These are phyloP conservation scores for Colletotrichum sp. DNA, from an alignment of 2,329 filamentous ascomycete species.

Conservation along the genomic window DNA sequence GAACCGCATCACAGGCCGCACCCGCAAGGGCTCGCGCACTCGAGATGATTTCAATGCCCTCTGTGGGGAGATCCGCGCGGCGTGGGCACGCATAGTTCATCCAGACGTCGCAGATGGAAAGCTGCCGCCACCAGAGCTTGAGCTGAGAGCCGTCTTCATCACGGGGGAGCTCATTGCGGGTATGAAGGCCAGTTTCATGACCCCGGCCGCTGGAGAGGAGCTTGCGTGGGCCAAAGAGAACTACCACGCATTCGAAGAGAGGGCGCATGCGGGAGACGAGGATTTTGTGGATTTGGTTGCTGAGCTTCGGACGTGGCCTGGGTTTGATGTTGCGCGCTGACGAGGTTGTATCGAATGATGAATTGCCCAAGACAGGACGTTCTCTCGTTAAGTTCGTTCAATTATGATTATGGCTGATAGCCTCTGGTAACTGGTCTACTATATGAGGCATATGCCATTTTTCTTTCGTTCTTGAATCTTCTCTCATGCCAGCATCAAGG, in stretches of 20 bases:
- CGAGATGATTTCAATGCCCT: background rate
- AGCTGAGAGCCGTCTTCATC: background rate
- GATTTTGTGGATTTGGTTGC: background rate
- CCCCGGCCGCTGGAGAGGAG: background rate
- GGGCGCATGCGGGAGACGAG: background rate
- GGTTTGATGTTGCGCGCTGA: background rate
- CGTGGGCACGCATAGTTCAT: background rate
- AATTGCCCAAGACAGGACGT: background rate
- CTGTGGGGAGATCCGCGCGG: background rate
- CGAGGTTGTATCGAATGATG: background rate
- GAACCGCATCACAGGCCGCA: background rate
- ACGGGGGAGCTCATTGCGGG: background rate
- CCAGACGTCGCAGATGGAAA: background rate
- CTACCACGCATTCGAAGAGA: background rate
- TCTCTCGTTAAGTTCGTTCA: background rate
- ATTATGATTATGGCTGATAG: background rate
- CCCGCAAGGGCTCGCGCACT: background rate
- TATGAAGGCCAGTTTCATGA: background rate
- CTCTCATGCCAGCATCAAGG: background rate
- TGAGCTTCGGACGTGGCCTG: background rate
- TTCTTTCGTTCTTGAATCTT: background rate
- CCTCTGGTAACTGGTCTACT: background rate
- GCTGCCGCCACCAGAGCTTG: background rate
- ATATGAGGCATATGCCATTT: background rate
- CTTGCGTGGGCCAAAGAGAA: background rate